Percentiles rank a stretch among this genome's conserved stretches.
Evolutionary conservation across 2,329 filamentous ascomycete species (phyloP).

Genomic region (Aspergillus aculeatus): DNA sequence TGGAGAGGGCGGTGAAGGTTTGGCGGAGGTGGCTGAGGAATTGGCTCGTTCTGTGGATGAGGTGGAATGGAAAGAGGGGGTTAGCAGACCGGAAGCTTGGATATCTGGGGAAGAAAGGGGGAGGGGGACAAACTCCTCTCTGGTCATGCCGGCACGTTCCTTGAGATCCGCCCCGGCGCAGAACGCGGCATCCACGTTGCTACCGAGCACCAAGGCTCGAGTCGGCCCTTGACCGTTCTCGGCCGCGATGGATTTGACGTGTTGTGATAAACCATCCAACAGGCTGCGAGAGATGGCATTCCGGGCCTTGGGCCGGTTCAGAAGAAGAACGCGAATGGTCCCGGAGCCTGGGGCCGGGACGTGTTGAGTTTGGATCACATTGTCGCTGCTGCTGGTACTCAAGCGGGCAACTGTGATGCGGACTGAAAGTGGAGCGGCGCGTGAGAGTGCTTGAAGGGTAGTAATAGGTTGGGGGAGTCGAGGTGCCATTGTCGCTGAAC

Average conservation of each 20-base stretch:
- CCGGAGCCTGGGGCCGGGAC: constrained; percentile 76
- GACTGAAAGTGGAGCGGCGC: constrained; percentile 20
- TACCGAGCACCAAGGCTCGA: constrained; percentile 78
- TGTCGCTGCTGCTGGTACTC: constrained; percentile 35
- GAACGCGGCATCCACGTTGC: constrained; percentile 81
- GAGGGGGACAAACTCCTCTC: constrained; percentile 64
- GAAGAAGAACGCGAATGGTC: constrained; percentile 80
- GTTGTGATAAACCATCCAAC: constrained; percentile 66
- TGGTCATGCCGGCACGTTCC: constrained; percentile 73
- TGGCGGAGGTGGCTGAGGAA: constrained; percentile 76
- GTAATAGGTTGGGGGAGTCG: constrained; percentile 27
- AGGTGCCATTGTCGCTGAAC: constrained; percentile 29
- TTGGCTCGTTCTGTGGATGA: constrained; percentile 64
- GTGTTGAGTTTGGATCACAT: constrained; percentile 65
- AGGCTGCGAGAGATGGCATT: constrained; percentile 87
- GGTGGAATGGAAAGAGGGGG: not conserved
- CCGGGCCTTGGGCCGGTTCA: constrained; percentile 79
- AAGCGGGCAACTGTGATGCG: constrained; percentile 35
- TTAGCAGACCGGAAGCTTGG: not conserved
- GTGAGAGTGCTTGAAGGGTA: constrained; percentile 18
- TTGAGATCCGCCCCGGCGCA: constrained; percentile 95
- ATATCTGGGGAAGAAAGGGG: not conserved
- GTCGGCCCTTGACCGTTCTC: constrained; percentile 62
- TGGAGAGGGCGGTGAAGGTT: constrained; percentile 71
- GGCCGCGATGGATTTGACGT: constrained; percentile 69